Conservation (phyloP, 345 rosid genomes). For the Limnanthes douglasii region DNA sequence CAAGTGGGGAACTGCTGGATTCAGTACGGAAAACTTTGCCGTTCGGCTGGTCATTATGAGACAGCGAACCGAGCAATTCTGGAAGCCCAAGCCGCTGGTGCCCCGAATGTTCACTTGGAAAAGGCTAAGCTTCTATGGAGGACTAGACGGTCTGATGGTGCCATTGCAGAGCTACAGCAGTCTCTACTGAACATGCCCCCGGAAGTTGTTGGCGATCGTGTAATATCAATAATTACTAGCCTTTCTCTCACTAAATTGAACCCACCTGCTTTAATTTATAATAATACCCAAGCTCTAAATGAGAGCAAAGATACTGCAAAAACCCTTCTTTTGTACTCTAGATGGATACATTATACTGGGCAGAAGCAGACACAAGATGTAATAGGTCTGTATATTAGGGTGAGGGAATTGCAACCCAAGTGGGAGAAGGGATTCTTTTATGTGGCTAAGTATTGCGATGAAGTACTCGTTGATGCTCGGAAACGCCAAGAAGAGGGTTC, state of each 20-base stretch:
- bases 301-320: conserved; percentile 71
- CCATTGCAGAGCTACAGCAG: conserved; percentile 82
- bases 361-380: conserved; percentile 97
- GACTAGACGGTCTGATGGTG: conserved; percentile 78
- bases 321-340: conserved; percentile 80
- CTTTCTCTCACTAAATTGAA: conserved; percentile 56
- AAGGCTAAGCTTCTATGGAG: conserved; percentile 97
- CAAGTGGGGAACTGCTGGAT: conserved; percentile 95
- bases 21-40: conserved; percentile 96
- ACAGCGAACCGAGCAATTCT: conserved; percentile 86
- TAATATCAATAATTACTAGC: conserved; percentile 58
- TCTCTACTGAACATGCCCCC: conserved; percentile 81
- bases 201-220: conserved; percentile 61
- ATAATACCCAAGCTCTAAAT: conserved; percentile 35
- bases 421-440: conserved; percentile 96
- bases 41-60: conserved; percentile 93
- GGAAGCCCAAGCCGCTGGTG: conserved; percentile 90
- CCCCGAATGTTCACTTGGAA: conserved; percentile 80
- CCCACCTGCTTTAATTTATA: conserved; percentile 37
- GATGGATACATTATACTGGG: conserved; percentile 90
- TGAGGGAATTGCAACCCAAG: conserved; percentile 71
- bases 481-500: conserved; percentile 79
- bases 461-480: conserved; percentile 85
- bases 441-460: conserved; percentile 88
- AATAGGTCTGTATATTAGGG: conserved; percentile 67